phyloP scores from a whole-genome alignment of 140 eudicot genomes.

The Flaveria floridana region DNA sequence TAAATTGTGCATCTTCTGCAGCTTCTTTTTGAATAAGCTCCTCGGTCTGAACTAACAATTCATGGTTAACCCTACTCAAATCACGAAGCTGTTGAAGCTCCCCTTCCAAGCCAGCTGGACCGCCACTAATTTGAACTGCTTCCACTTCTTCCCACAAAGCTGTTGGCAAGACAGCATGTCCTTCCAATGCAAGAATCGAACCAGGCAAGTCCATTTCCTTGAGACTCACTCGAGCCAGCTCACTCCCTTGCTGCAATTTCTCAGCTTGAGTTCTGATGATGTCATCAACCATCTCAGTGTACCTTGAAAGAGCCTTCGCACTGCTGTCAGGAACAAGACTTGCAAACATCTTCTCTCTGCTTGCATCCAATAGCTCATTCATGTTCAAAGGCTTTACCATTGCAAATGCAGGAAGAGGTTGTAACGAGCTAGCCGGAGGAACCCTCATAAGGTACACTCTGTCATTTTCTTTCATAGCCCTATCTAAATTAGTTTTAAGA shows the following conservation, averaged over 20 bases:
- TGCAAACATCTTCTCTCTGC: conserved; percentile 84
- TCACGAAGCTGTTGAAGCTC: conserved; percentile 91
- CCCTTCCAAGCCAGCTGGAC: conserved; percentile 91
- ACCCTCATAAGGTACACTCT: conserved; percentile 95
- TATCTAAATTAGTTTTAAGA: conserved; percentile 66
- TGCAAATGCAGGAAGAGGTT: conserved; percentile 81
- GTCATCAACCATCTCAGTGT: conserved; percentile 97
- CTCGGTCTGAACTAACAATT: conserved; percentile 79
- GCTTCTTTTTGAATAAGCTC: conserved; percentile 91
- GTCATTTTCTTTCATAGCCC: conserved; percentile 92
- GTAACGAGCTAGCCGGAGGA: conserved; percentile 72
- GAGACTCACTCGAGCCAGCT: conserved; percentile 88
- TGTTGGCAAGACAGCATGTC: conserved; percentile 67
- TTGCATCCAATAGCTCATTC: conserved; percentile 87
- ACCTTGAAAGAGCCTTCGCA: conserved; percentile 88
- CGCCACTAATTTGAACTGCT: conserved; percentile 92
- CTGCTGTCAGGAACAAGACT: conserved; percentile 95
- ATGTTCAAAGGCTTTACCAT: conserved; percentile 86
- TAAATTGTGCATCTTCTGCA: conserved; percentile 90
- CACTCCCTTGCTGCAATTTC: conserved; percentile 91
- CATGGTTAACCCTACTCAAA: conserved; percentile 81
- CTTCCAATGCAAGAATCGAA: conserved; percentile 84
- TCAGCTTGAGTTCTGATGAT: conserved; percentile 94
- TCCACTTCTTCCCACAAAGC: conserved; percentile 86
- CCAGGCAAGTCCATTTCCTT: conserved; percentile 98